A percentile compares a stretch with the other conserved stretches of the same genome.
Conservation (phyloP, 768 basidiomycete genomes). For the Plicaturopsis crispa region DNA sequence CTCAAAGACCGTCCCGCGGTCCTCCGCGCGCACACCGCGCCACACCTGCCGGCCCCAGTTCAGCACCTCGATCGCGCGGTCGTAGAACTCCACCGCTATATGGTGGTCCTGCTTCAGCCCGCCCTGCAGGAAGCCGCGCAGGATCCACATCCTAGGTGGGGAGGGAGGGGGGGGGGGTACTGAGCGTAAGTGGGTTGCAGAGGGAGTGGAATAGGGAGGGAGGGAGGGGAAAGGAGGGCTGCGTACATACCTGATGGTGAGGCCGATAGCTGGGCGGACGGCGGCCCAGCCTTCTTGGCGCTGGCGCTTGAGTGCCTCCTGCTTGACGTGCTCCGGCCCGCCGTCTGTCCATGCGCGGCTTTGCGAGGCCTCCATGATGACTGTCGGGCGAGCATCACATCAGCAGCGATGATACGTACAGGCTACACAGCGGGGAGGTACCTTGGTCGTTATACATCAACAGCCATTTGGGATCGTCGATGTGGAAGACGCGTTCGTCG, state of each 20-base stretch:
- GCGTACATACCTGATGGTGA: slow-evolving; percentile 29
- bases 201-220: no score
- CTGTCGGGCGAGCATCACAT: no score
- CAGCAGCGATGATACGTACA: background rate
- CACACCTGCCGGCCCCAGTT: slow-evolving; percentile 33
- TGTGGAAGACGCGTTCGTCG: slow-evolving; percentile 31
- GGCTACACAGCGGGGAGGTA: slow-evolving; percentile 7
- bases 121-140: slow-evolving; percentile 25
- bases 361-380: slow-evolving; percentile 20
- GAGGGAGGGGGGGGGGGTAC: no score
- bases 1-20: slow-evolving; percentile 36
- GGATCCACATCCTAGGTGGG: slow-evolving; percentile 31
- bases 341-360: slow-evolving; percentile 25
- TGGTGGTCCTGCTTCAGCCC: slow-evolving; percentile 10
- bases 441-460: slow-evolving; percentile 29
- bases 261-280: slow-evolving; percentile 27
- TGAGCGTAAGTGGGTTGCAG: no score
- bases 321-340: slow-evolving; percentile 23
- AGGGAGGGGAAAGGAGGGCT: no score
- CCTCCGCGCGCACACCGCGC: slow-evolving; percentile 26
- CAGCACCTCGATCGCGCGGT: slow-evolving; percentile 29
- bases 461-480: slow-evolving; percentile 24
- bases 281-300: slow-evolving; percentile 1
- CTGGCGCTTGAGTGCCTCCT: slow-evolving; percentile 18
- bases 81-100: slow-evolving; percentile 24